Evolutionary conservation across 495 filamentous ascomycete species (phyloP).

Genomic region (Talaromyces adpressus): DNA sequence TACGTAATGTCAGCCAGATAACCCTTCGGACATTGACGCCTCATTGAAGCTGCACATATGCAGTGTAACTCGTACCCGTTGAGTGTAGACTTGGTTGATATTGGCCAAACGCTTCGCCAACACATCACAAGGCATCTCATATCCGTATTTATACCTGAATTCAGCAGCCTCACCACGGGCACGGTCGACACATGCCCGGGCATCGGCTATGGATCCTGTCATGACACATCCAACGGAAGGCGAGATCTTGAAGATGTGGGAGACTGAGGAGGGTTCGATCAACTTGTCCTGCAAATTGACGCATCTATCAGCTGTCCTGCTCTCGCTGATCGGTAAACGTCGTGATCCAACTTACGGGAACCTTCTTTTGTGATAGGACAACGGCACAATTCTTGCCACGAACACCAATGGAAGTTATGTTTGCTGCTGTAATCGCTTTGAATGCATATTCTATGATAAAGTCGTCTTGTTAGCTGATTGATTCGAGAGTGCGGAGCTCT

Average conservation of each 20-base stretch:
- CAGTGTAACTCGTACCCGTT: constrained; percentile 58
- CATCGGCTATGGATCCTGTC: constrained; percentile 98
- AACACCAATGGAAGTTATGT: constrained; percentile 95
- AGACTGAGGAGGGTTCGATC: constrained; percentile 94
- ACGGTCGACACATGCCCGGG: constrained; percentile 81
- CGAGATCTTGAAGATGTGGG: constrained; percentile 94
- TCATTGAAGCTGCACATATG: neutral
- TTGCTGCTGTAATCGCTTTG: constrained; percentile 98
- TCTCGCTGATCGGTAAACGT: constrained; percentile 1
- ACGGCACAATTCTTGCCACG: constrained; percentile 96
- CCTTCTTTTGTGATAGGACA: constrained; percentile 97
- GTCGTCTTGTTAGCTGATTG: constrained; percentile 8
- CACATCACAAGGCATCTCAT: constrained; percentile 98
- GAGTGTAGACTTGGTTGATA: constrained; percentile 98
- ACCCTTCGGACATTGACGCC: neutral
- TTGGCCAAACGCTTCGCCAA: constrained; percentile 95
- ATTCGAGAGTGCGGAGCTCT: neutral
- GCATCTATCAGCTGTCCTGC: constrained; percentile 11
- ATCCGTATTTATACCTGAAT: constrained; percentile 96
- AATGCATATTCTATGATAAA: constrained; percentile 87
- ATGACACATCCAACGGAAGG: constrained; percentile 96
- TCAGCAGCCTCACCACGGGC: constrained; percentile 94
- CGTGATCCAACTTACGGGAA: constrained; percentile 68
- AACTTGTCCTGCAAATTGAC: constrained; percentile 72
- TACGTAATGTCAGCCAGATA: constrained; percentile 9